phyloP scores from a whole-genome alignment of 208 protist genomes.

The Crithidia acanthocephali region DNA sequence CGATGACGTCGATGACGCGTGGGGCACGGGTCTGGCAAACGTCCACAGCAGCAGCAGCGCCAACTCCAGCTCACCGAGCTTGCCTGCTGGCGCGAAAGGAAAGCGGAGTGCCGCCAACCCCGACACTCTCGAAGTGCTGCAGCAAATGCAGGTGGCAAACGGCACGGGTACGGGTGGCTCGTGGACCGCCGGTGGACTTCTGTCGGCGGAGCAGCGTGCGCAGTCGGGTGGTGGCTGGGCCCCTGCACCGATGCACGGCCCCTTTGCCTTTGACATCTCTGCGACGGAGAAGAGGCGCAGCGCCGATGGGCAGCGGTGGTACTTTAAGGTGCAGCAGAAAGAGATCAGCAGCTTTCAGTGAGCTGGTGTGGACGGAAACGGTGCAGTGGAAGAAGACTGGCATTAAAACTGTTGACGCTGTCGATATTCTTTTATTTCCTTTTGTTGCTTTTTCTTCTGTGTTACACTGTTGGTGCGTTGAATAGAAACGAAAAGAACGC shows the following conservation, averaged over 20 bases:
- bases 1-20: neutral
- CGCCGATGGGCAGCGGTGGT: constrained; percentile 29
- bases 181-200: constrained; percentile 15
- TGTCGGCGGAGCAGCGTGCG: constrained; percentile 35
- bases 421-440: neutral
- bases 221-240: constrained; percentile 31
- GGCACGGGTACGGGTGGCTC: neutral
- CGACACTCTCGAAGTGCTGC: constrained; percentile 7
- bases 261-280: constrained; percentile 28
- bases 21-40: neutral
- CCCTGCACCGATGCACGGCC: constrained; percentile 32
- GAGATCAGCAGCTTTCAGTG: constrained; percentile 17
- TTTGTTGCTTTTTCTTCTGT: constrained; percentile 18
- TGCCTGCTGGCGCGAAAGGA: neutral
- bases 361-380: neutral
- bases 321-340: constrained; percentile 18
- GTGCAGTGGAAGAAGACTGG: no score
- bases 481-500: neutral
- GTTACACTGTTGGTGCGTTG: no score
- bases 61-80: neutral
- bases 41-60: neutral
- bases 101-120: neutral
- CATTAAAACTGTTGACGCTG: no score
- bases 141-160: constrained; percentile 8
- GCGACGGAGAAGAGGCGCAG: constrained; percentile 14